Evolutionary conservation across 768 basidiomycete species (phyloP).

Genomic region (Boletales sp.): DNA sequence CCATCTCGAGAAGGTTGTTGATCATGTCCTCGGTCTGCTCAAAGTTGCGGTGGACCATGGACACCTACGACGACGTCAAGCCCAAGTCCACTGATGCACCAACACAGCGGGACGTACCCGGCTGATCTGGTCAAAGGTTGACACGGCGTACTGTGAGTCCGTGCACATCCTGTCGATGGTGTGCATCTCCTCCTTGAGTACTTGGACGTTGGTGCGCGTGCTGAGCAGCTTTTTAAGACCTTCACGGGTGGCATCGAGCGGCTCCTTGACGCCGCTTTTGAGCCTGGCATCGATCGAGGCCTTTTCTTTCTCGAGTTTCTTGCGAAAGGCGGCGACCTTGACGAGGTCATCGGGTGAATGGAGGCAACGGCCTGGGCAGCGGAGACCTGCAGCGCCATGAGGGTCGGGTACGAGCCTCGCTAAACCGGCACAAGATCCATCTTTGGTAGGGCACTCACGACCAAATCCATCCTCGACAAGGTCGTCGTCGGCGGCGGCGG

Average conservation of each 20-base stretch:
- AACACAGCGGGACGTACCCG: slow-evolving; percentile 51
- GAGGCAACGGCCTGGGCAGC: slow-evolving; percentile 80
- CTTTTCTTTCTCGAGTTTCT: slow-evolving; percentile 96
- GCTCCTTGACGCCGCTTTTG: slow-evolving; percentile 88
- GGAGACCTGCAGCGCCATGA: slow-evolving; percentile 48
- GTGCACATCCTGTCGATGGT: slow-evolving; percentile 71
- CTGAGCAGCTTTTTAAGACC: slow-evolving; percentile 79
- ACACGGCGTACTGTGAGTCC: slow-evolving; percentile 71
- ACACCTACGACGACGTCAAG: slow-evolving; percentile 55
- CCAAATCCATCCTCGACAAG: slow-evolving; percentile 40
- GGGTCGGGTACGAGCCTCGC: too few species aligned
- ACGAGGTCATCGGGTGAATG: slow-evolving; percentile 92
- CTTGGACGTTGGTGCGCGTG: slow-evolving; percentile 73
- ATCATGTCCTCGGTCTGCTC: slow-evolving; percentile 95
- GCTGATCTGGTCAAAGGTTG: slow-evolving; percentile 94
- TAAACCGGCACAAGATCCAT: too few species aligned
- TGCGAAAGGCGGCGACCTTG: slow-evolving; percentile 84
- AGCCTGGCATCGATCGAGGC: slow-evolving; percentile 89
- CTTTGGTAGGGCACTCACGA: too few species aligned
- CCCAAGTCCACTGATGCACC: neutral
- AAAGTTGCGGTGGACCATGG: slow-evolving; percentile 93
- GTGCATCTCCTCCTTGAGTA: slow-evolving; percentile 83
- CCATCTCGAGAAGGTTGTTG: slow-evolving; percentile 90
- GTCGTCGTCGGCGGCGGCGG: slow-evolving; percentile 95
- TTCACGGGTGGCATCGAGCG: slow-evolving; percentile 85